A percentile compares a stretch with the other conserved stretches of the same genome.
Evolutionary conservation across 2,329 filamentous ascomycete genomes (phyloP).

Genomic region (Diaporthe longicolla): DNA sequence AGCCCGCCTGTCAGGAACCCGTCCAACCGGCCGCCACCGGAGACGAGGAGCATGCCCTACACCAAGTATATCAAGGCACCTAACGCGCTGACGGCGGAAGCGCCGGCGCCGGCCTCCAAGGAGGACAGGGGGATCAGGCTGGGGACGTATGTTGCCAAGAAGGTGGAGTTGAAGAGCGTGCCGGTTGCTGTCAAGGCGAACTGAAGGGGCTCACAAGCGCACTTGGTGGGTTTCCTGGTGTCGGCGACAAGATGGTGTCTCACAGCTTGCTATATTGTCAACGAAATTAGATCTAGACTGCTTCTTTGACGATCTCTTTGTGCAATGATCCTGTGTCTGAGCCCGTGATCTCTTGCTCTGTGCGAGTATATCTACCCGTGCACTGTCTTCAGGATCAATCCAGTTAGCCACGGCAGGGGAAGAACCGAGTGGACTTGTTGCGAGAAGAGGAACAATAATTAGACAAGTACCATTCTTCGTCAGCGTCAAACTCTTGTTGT

Average conservation of each 20-base stretch:
- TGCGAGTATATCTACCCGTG: neutral
- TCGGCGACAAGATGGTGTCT: neutral
- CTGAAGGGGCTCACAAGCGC: neutral
- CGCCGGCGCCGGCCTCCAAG: conserved; percentile 22
- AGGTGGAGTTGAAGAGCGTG: conserved; percentile 29
- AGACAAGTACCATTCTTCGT: no score
- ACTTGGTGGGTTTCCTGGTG: neutral
- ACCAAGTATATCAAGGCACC: conserved; percentile 20
- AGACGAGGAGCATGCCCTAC: conserved; percentile 25
- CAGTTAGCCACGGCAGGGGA: no score
- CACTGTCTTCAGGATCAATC: neutral
- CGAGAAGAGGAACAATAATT: no score
- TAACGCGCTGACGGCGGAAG: conserved; percentile 11
- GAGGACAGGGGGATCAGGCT: conserved; percentile 27
- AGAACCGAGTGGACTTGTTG: no score
- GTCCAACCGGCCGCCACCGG: conserved; percentile 25
- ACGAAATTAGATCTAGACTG: neutral
- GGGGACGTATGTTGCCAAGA: conserved; percentile 23
- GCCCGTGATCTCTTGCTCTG: neutral
- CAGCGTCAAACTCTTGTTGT: no score
- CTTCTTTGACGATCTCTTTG: neutral
- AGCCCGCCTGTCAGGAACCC: conserved; percentile 24
- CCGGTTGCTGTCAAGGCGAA: conserved; percentile 27
- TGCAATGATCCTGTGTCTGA: neutral
- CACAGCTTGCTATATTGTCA: neutral